Base-by-base conservation (phyloP, 306 rosid species). In the Fragaria nilgerrensis region DNA sequence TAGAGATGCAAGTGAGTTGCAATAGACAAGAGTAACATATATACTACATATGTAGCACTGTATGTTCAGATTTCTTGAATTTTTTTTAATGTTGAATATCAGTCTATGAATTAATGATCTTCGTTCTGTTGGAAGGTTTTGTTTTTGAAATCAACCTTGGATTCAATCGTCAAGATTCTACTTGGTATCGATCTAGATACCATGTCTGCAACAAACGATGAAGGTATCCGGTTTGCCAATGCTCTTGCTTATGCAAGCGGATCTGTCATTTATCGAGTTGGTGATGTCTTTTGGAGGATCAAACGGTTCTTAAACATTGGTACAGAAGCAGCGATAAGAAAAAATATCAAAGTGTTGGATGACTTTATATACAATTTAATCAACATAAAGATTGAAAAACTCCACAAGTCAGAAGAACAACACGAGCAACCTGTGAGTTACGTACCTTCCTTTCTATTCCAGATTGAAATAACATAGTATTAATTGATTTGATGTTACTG, bases 251-350 rank as follows among this genome's bases (percentile, higher is more conserved):
- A 23, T 25, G 65, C 36, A 22, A 59, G 27, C 17, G 36, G 5
- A 59, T 17, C 17, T 10, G 12, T 32, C 34, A 5, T 59, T 11
- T 23, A 23, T 59, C 65, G 65, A 25, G 0, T 23, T 23, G 65
- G 17, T 3, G 65, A 59, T 25, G 25, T 25, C 36, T 59, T 59
- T 32, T 59, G 65, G 65, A 59, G 7, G 65, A 22, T 59, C 65
- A 59, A 59, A 59, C 65, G 65, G 65, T 59, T 59, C 17, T 10
- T 59, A 6, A 59, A 59, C 65, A 25, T 59, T 59, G 65, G 65
- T 5, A 25, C 16, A 9, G 65, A 59, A 59, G 65, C 36, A 59
- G 34, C 25, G 8, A 4, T 25, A 12, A 59, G 34, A 25, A 1
- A 12, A 19, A 19, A 56, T 22, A 23, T 59, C 2, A 0, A 23